phyloP scores from a whole-genome alignment of 768 basidiomycete species.

The Austroboletus festivus region DNA sequence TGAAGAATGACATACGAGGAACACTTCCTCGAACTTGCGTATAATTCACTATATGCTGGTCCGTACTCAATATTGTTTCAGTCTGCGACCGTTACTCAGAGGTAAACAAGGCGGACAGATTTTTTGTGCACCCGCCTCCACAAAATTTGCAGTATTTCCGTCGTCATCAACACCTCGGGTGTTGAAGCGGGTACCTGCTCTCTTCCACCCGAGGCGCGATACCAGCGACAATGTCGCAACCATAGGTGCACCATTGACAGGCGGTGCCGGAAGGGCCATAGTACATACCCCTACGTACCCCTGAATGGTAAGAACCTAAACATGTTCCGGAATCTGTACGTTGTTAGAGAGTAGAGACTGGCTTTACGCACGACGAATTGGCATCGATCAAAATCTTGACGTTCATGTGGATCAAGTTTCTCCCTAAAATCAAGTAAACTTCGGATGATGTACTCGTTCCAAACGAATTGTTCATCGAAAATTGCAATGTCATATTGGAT shows the following conservation, averaged over 20 bases:
- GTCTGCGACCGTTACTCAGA: conserved; percentile 51
- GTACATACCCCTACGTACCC: conserved; percentile 87
- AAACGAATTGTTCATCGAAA: conserved; percentile 88
- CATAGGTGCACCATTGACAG: conserved; percentile 66
- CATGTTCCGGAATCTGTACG: conserved; percentile 7
- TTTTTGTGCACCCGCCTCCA: conserved; percentile 59
- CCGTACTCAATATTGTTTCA: conserved; percentile 84
- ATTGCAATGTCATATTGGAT: conserved; percentile 46
- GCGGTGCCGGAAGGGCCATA: conserved; percentile 72
- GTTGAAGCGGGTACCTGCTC: conserved; percentile 96
- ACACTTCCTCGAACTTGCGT: conserved; percentile 94
- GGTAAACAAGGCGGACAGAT: conserved; percentile 2
- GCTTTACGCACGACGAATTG: conserved; percentile 71
- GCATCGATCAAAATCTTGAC: conserved; percentile 73
- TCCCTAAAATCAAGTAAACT: conserved; percentile 88
- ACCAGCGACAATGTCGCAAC: conserved; percentile 78
- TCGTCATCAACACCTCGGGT: conserved; percentile 95
- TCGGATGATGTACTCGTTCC: conserved; percentile 90
- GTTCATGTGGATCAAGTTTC: conserved; percentile 64
- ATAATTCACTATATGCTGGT: conserved; percentile 87
- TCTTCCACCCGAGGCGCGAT: conserved; percentile 87
- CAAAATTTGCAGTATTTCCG: conserved; percentile 93
- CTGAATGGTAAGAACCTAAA: conserved; percentile 85
- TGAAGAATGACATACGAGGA: conserved; percentile 60
- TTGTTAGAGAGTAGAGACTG: conserved; percentile 7